Conservation (phyloP, 805 yeast species). For the Candida pseudoglaebosa region DNA sequence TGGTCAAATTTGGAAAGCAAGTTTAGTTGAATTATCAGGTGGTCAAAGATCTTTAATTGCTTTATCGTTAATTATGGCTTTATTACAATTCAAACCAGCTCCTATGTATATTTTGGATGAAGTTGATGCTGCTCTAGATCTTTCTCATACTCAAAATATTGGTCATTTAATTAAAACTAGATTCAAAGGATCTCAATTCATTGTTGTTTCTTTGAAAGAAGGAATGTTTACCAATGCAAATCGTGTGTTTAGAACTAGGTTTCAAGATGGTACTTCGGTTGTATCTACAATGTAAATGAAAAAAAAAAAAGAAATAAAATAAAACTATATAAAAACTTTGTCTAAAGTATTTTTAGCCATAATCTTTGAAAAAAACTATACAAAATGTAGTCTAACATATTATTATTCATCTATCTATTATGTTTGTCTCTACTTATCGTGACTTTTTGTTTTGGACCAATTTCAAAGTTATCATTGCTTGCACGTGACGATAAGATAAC, state of each 20-base stretch:
- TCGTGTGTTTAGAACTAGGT: constrained; percentile 85
- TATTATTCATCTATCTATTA: too few species aligned
- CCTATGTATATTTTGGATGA: constrained; percentile 98
- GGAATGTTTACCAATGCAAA: constrained; percentile 99
- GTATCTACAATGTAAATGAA: constrained; percentile 74
- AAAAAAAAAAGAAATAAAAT: too few species aligned
- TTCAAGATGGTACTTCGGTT: constrained; percentile 95
- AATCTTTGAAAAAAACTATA: not conserved
- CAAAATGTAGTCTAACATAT: too few species aligned
- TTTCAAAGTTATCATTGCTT: too few species aligned
- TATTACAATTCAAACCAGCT: constrained; percentile 93
- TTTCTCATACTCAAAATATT: constrained; percentile 95
- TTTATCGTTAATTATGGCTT: constrained; percentile 83
- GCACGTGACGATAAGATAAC: not conserved
- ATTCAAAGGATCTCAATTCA: constrained; percentile 93
- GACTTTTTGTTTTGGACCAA: too few species aligned
- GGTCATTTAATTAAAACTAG: constrained; percentile 94
- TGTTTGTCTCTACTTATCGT: too few species aligned
- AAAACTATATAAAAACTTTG: constrained; percentile 4
- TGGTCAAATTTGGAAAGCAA: constrained; percentile 94
- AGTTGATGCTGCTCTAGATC: constrained; percentile 96
- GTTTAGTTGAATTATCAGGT: constrained; percentile 91
- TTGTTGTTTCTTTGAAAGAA: constrained; percentile 93
- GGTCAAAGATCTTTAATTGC: constrained; percentile 97
- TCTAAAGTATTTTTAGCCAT: not conserved